phyloP scores from a whole-genome alignment of 257 asterid species.

The Leptodermis oblonga region DNA sequence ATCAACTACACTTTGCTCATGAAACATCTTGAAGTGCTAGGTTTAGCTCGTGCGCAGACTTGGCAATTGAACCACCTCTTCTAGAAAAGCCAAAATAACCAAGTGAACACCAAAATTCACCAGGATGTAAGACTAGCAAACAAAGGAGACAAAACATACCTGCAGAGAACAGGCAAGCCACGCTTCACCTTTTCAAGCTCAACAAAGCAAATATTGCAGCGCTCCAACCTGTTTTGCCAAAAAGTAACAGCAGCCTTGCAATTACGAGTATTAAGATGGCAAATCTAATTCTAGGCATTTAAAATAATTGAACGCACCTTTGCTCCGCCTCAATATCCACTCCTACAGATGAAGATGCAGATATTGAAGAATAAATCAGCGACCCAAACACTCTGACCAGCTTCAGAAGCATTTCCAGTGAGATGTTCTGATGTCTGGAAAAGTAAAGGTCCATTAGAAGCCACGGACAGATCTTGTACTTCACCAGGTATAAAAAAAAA shows the following conservation, averaged over 20 bases:
- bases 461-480: conserved; percentile 3
- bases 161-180: conserved; percentile 61
- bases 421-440: conserved; percentile 80
- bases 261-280: conserved; percentile 10
- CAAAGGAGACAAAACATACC: conserved; percentile 38
- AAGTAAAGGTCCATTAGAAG: conserved; percentile 23
- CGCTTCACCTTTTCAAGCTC: conserved; percentile 89
- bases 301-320: conserved; percentile 45
- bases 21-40: conserved; percentile 80
- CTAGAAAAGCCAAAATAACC: conserved; percentile 37
- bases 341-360: conserved; percentile 88
- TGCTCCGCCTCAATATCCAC: conserved; percentile 97
- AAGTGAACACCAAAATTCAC: neutral
- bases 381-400: conserved; percentile 93
- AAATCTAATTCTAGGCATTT: neutral
- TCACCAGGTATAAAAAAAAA: conserved; percentile 3
- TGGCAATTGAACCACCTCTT: conserved; percentile 89
- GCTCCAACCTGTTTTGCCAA: conserved; percentile 68
- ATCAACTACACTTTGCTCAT: conserved; percentile 31
- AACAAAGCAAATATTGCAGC: conserved; percentile 76
- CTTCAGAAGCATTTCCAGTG: conserved; percentile 78
- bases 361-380: conserved; percentile 69
- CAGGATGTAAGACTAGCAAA: conserved; percentile 2
- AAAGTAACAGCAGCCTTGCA: conserved; percentile 19
- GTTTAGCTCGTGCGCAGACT: conserved; percentile 79